Evolutionary conservation across 1,284 basidiomycete genomes (phyloP).

Genomic region (Inonotus hispidus): DNA sequence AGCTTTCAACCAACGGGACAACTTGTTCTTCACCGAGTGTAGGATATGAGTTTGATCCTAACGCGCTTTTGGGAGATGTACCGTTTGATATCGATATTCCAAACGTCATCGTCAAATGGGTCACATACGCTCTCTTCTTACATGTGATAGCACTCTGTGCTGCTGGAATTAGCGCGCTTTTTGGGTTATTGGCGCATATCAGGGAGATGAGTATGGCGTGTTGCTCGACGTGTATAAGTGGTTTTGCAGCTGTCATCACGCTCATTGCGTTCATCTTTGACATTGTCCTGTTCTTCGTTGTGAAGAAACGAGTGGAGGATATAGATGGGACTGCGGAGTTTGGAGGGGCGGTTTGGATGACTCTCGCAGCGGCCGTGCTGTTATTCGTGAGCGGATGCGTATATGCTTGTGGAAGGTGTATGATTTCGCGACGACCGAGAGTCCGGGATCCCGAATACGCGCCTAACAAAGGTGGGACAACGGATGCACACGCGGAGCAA

Average conservation of each 20-base stretch:
- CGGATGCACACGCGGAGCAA: slow-evolving; percentile 46
- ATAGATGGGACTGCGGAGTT: slow-evolving; percentile 71
- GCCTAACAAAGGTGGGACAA: slow-evolving; percentile 23
- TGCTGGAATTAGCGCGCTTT: slow-evolving; percentile 65
- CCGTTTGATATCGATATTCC: slow-evolving; percentile 61
- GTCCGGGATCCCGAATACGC: slow-evolving; percentile 26
- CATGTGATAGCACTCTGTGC: slow-evolving; percentile 77
- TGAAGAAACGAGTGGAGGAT: slow-evolving; percentile 69
- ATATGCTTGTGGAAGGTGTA: slow-evolving; percentile 77
- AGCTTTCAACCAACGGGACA: slow-evolving; percentile 42
- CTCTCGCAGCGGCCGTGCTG: slow-evolving; percentile 76
- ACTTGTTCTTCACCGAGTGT: slow-evolving; percentile 73
- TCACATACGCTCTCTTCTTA: slow-evolving; percentile 85
- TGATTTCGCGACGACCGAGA: slow-evolving; percentile 53
- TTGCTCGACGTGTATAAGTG: slow-evolving; percentile 77
- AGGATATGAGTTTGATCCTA: slow-evolving; percentile 84
- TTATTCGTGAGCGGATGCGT: slow-evolving; percentile 84
- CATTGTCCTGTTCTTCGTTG: slow-evolving; percentile 79
- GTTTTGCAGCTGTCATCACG: slow-evolving; percentile 67
- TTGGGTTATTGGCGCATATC: slow-evolving; percentile 80
- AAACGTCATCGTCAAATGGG: slow-evolving; percentile 75
- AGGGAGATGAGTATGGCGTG: slow-evolving; percentile 82
- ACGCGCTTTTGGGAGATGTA: slow-evolving; percentile 66
- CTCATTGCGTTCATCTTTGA: slow-evolving; percentile 85
- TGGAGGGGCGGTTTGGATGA: slow-evolving; percentile 81